Conservation (phyloP, 805 yeast genomes). For the Dipodascopsis uninucleata region DNA sequence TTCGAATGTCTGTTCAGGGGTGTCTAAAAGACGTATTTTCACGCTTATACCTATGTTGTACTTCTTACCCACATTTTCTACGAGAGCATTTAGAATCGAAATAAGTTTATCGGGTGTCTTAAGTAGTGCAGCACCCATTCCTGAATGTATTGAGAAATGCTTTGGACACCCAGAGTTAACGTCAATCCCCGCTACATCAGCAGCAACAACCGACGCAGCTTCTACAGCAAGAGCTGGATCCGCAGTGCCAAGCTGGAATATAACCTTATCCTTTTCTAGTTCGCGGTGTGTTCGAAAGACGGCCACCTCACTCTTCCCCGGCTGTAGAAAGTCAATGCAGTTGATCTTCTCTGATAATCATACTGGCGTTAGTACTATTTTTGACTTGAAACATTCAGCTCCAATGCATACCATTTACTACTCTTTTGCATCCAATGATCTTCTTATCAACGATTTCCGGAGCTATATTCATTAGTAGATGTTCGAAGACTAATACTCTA, state of each 20-base stretch:
- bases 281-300: slow-evolving; percentile 71
- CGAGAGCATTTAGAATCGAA: slow-evolving; percentile 63
- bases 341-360: slow-evolving; percentile 13
- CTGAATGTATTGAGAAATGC: slow-evolving; percentile 88
- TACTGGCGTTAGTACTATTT: too few species aligned
- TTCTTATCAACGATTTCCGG: slow-evolving; percentile 93
- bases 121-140: slow-evolving; percentile 95
- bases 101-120: slow-evolving; percentile 76
- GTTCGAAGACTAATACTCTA: too few species aligned
- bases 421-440: slow-evolving; percentile 64
- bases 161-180: slow-evolving; percentile 97
- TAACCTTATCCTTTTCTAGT: slow-evolving; percentile 60
- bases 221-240: slow-evolving; percentile 78
- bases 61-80: slow-evolving; percentile 76
- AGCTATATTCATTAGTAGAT: slow-evolving; percentile 22
- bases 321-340: slow-evolving; percentile 35
- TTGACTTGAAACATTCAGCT: not conserved
- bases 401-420: slow-evolving; percentile 50
- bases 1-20: slow-evolving; percentile 54
- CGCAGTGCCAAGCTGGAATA: slow-evolving; percentile 90
- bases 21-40: slow-evolving; percentile 76
- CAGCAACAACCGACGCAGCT: slow-evolving; percentile 76
- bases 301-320: slow-evolving; percentile 41
- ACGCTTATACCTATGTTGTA: slow-evolving; percentile 78
- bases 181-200: slow-evolving; percentile 90